Base-by-base conservation (phyloP, 2,329 filamentous ascomycete genomes). In the Zalaria sp. region DNA sequence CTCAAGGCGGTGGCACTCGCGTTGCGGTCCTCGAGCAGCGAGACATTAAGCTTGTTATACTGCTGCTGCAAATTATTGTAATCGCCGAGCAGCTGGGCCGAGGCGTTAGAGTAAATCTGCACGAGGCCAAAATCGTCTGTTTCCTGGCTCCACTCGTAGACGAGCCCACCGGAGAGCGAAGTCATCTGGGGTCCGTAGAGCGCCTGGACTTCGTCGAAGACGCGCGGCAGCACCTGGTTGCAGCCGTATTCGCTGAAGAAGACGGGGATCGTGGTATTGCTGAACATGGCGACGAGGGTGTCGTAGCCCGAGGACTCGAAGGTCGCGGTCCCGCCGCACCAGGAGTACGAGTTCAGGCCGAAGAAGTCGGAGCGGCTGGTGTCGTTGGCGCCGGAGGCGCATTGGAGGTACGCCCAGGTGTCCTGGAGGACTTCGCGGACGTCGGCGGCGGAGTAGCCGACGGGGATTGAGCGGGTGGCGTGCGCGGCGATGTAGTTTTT, bases 191-290 rank as follows among this genome's bases (percentile, higher is more conserved):
- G 54, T 43, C 81, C 72, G 60, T 89, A 89, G 49, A 91, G 77
- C 47, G 78, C 68, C 42, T 67, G 69, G 8, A 86, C 79, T 62
- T 91, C 84, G 49, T 81, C 80, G 65, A 87, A 91, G 52, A 77
- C 62, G 51, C 84, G 81, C 9, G 81, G 79, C n/a, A 65, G 58
- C 9, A 77, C 75, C 32, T 70, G 67, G 66, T 87, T 89, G 74
- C 84, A 89, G 46, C 84, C 84, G 52, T 78, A 80, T 57, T 91
- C 84, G 48, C 80, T 84, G 68, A 84, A 88, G 71, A 89, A 89
- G 52, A 88, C 70, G 28, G 83, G 83, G 32, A 87, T 72, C 10
- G 78, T 74, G 34, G 72, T 74, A 48, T 69, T 69, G 51, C 68
- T 62, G 67, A 89, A 86, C 57, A 78, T 74, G 2, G 65, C 57